Base-by-base conservation (phyloP, 2,329 filamentous ascomycete genomes). In the Beauveria sp. region DNA sequence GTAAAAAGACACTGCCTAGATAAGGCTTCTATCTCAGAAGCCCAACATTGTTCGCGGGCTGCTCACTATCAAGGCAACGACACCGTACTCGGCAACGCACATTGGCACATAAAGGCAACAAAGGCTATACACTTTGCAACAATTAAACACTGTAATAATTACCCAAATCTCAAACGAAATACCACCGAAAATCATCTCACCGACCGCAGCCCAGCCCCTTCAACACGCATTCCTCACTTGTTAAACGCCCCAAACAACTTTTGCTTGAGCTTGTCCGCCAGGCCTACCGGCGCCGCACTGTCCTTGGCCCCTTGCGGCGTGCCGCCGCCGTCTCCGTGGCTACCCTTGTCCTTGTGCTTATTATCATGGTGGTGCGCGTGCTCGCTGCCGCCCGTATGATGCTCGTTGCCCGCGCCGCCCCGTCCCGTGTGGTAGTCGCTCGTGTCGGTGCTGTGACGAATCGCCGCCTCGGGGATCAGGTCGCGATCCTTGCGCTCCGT, bases 361-460 rank as follows among this genome's bases (percentile, higher is more conserved):
- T 66, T 64, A 57, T 68, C 38, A 24, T 40, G 46, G 26, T 12
- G 69, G 8, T 60, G 56, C 5, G 16, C 20, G 22, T 45, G 34
- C 5, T 12, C 34, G 34, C 34, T 10, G 34, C 34, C 57, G 57
- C 48, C 69, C 51, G 75, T 66, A 66, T 80, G 34, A 16, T 38
- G 75, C 70, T 80, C 80, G 70, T 87, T 87, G 57, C 83, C 84
- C 10, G 80, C 82, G 62, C 84, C 84, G 68, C 84, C 84, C 38
- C 84, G 83, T 62, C 84, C 84, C 46, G 79, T 80, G 74, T 87
- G 83, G 71, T 78, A 81, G 69, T 83, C 80, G 62, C 73, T 69
- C 58, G 76, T 74, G 18, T 83, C 79, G 54, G 74, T 72, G 68
- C 76, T 79, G 31, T 77, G 74, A 28, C 82, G 80, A 56, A 78